Conservation (phyloP, 176 grass and related monocot species). For the Secale cereale region DNA sequence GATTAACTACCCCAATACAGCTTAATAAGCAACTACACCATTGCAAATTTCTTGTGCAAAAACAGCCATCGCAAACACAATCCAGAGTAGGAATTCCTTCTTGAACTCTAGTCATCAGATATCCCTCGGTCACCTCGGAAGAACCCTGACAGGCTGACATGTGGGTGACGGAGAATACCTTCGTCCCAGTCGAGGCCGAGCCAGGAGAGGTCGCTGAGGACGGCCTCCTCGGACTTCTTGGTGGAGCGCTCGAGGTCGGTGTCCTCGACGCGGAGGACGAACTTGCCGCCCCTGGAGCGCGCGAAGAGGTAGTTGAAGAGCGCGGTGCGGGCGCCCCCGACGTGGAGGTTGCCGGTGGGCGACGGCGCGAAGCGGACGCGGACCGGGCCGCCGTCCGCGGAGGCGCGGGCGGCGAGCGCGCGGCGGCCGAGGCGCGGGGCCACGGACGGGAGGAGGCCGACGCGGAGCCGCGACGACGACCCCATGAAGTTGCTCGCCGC, state of each 20-base stretch:
- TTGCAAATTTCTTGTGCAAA: not conserved
- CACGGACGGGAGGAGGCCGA: constrained; percentile 43
- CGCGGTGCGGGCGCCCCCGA: constrained; percentile 81
- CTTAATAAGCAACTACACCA: not conserved
- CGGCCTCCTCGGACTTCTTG: constrained; percentile 80
- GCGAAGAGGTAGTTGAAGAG: constrained; percentile 96
- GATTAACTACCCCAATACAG: not conserved
- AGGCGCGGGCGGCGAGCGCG: constrained; percentile 38
- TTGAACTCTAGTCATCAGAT: not conserved
- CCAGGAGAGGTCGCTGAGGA: constrained; percentile 84
- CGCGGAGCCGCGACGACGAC: constrained; percentile 51
- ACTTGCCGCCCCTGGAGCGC: constrained; percentile 67
- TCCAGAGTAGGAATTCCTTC: not conserved
- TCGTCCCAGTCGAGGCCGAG: constrained; percentile 95
- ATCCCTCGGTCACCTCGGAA: not conserved
- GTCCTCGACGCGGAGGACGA: constrained; percentile 88
- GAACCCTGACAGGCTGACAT: not conserved
- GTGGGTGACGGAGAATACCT: constrained; percentile 30
- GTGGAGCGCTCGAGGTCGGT: constrained; percentile 88
- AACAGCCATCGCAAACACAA: not conserved
- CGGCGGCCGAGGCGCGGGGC: constrained; percentile 6
- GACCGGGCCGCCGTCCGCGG: constrained; percentile 47
- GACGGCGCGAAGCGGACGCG: constrained; percentile 94
- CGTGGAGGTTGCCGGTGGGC: constrained; percentile 87
- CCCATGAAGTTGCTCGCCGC: constrained; percentile 38